Evolutionary conservation across 176 grass and related monocot genomes (phyloP).

Genomic region (Oryza officinalis): DNA sequence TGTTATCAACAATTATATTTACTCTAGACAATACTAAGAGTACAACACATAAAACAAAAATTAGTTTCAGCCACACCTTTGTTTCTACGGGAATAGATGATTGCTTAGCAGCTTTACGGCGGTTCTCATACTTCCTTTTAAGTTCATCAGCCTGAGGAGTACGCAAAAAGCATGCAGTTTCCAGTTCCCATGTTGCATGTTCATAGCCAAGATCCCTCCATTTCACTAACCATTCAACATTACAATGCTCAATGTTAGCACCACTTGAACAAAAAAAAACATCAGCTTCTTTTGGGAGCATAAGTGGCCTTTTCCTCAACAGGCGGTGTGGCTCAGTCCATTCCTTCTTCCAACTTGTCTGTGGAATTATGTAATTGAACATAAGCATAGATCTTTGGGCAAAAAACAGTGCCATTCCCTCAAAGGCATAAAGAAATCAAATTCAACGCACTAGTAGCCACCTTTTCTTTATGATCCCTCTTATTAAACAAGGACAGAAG

Average conservation of each 20-base stretch:
- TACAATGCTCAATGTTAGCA: slow-evolving; percentile 47
- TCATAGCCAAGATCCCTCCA: slow-evolving; percentile 88
- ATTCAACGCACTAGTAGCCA: slow-evolving; percentile 21
- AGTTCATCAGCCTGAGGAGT: slow-evolving; percentile 45
- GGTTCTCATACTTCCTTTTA: slow-evolving; percentile 60
- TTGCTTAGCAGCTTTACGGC: slow-evolving; percentile 31
- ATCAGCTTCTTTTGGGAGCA: slow-evolving; percentile 49
- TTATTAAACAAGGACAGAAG: slow-evolving; percentile 64
- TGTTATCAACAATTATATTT: slow-evolving; percentile 8
- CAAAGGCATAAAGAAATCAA: slow-evolving; percentile 23
- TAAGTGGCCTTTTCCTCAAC: slow-evolving; percentile 65
- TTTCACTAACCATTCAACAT: slow-evolving; percentile 84
- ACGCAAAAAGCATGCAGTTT: slow-evolving; percentile 62
- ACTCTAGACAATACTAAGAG: not conserved
- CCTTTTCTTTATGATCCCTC: slow-evolving; percentile 67
- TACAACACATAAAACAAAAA: slow-evolving; percentile 11
- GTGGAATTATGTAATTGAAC: slow-evolving; percentile 35
- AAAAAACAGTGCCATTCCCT: slow-evolving; percentile 15
- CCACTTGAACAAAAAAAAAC: slow-evolving; percentile 49
- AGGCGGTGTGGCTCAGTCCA: slow-evolving; percentile 77
- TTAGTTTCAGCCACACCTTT: slow-evolving; percentile 38
- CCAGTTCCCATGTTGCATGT: slow-evolving; percentile 82
- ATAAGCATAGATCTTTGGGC: slow-evolving; percentile 26
- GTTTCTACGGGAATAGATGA: slow-evolving; percentile 37
- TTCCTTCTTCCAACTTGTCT: slow-evolving; percentile 81